Percentiles rank a stretch among this genome's conserved stretches.
phyloP scores from a whole-genome alignment of 805 yeast species.

The Saccharomycopsis sp. region DNA sequence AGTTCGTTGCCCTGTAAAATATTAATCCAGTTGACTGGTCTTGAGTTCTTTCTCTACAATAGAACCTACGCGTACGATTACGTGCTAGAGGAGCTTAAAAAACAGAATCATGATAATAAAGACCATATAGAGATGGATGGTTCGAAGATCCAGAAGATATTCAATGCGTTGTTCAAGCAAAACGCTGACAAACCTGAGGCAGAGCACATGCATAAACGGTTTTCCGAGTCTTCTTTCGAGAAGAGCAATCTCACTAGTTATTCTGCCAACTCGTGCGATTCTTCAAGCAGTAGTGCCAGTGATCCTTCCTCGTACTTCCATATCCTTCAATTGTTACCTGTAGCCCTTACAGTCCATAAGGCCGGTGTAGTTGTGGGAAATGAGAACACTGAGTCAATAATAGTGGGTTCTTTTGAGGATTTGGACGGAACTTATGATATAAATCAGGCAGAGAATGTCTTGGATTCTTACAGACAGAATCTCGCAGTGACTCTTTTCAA shows the following conservation, averaged over 20 bases:
- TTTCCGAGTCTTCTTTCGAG: constrained; percentile 17
- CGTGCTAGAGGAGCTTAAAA: constrained; percentile 38
- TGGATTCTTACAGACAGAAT: constrained; percentile 52
- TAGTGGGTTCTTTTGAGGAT: constrained; percentile 52
- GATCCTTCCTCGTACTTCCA: constrained; percentile 21
- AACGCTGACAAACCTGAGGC: constrained; percentile 19
- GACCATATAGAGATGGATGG: constrained; percentile 7
- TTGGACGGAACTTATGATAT: constrained; percentile 57
- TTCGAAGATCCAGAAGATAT: not conserved
- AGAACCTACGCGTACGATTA: constrained; percentile 70
- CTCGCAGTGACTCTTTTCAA: constrained; percentile 41
- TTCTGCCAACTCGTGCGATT: constrained; percentile 22
- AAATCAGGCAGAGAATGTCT: constrained; percentile 35
- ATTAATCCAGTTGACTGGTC: constrained; percentile 57
- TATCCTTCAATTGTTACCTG: constrained; percentile 43
- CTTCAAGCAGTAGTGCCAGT: constrained; percentile 16
- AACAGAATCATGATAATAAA: constrained; percentile 12
- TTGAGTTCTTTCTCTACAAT: constrained; percentile 80
- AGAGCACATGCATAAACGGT: constrained; percentile 11
- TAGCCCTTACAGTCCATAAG: constrained; percentile 50
- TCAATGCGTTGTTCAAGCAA: not conserved
- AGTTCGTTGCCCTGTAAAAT: constrained; percentile 50
- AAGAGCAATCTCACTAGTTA: constrained; percentile 3
- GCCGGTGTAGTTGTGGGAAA: constrained; percentile 82
- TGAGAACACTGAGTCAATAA: constrained; percentile 62